Evolutionary conservation across 1,139 yeast species (phyloP).

Genomic region (Debaryomyces sp.): DNA sequence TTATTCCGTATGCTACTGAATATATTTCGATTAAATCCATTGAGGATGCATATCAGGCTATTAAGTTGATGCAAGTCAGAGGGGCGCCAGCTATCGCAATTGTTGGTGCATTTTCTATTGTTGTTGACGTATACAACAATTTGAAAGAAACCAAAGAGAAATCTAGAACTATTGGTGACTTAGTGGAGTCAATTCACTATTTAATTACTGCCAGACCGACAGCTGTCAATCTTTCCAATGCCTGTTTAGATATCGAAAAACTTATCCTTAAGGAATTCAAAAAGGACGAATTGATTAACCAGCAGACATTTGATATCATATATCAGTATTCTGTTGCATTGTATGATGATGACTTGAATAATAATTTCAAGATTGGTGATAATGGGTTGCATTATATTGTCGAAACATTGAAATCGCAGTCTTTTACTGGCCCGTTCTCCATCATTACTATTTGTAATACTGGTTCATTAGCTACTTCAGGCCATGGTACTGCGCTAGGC

Average conservation of each 20-base stretch:
- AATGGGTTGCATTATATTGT: slow-evolving; percentile 76
- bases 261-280: slow-evolving; percentile 27
- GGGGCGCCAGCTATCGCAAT: slow-evolving; percentile 99
- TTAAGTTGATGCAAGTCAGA: slow-evolving; percentile 89
- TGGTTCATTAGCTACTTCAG: slow-evolving; percentile 93
- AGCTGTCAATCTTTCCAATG: slow-evolving; percentile 88
- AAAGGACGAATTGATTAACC: slow-evolving; percentile 18
- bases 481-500: slow-evolving; percentile 96
- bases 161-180: slow-evolving; percentile 26
- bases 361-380: slow-evolving; percentile 76
- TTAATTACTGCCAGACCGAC: slow-evolving; percentile 87
- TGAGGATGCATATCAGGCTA: slow-evolving; percentile 78
- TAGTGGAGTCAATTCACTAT: slow-evolving; percentile 57
- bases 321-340: slow-evolving; percentile 57
- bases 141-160: slow-evolving; percentile 14
- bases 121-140: slow-evolving; percentile 57
- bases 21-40: slow-evolving; percentile 63
- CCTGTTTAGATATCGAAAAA: slow-evolving; percentile 60
- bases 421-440: slow-evolving; percentile 67
- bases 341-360: slow-evolving; percentile 74
- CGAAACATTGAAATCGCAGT: slow-evolving; percentile 46
- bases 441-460: slow-evolving; percentile 87
- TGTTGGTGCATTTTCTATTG: slow-evolving; percentile 86
- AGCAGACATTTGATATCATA: slow-evolving; percentile 39
- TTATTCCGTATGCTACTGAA: slow-evolving; percentile 75